Percentiles rank a stretch among this genome's conserved stretches.
phyloP scores from a whole-genome alignment of 768 basidiomycete species.

The Russula sp. region DNA sequence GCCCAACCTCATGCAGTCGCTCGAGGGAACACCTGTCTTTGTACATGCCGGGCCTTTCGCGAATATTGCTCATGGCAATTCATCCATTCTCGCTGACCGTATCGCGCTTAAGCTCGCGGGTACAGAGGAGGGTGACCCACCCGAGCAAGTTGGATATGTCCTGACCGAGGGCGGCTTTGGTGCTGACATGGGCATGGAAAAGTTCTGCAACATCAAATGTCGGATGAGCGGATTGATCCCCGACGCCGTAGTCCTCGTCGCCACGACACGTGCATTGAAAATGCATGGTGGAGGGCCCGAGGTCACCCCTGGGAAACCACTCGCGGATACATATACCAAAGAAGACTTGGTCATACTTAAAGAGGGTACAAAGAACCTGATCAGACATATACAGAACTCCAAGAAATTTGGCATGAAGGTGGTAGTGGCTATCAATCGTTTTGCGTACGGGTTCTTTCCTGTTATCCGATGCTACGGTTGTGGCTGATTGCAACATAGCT shows the following conservation, averaged over 20 bases:
- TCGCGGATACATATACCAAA: conserved; percentile 90
- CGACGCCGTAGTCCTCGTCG: conserved; percentile 93
- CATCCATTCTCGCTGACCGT: conserved; percentile 96
- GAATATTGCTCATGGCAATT: conserved; percentile 98
- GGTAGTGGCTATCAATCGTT: conserved; percentile 92
- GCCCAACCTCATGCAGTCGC: conserved; percentile 97
- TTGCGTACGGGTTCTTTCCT: conserved; percentile 61
- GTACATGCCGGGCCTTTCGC: conserved; percentile 99
- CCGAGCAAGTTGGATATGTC: conserved; percentile 86
- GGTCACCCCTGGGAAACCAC: conserved; percentile 91
- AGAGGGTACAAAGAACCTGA: conserved; percentile 90
- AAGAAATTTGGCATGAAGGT: conserved; percentile 97
- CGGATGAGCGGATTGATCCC: conserved; percentile 89
- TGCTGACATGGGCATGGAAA: conserved; percentile 99
- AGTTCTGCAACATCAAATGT: conserved; percentile 99
- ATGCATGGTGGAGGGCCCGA: conserved; percentile 99
- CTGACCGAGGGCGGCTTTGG: conserved; percentile 98
- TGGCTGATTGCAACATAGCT: conserved; percentile 43
- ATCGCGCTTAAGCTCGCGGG: conserved; percentile 97
- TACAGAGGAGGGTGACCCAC: conserved; percentile 82
- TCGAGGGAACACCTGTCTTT: conserved; percentile 97
- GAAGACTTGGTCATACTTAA: conserved; percentile 88
- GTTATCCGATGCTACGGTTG: neutral
- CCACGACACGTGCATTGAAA: conserved; percentile 95
- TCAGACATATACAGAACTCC: conserved; percentile 90